Conservation (phyloP, 2,329 filamentous ascomycete species). For the Fusarium sterilihyphosum region DNA sequence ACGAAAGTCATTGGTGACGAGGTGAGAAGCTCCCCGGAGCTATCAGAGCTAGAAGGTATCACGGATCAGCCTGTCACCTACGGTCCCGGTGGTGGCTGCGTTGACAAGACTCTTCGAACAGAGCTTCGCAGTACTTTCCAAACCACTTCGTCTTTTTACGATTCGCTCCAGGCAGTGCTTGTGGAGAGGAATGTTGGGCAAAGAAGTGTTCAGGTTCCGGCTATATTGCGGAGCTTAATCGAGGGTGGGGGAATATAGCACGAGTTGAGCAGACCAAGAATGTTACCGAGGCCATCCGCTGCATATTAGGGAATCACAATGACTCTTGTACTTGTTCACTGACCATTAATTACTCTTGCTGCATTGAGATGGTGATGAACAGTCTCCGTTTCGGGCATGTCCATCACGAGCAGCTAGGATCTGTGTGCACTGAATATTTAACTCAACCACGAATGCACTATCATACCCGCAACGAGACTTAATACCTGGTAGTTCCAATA, state of each 20-base stretch:
- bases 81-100: rapidly evolving
- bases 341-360: not conserved
- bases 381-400: not conserved
- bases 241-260: too few relatives aligned
- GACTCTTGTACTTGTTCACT: not conserved
- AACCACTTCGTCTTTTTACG: rapidly evolving
- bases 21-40: rapidly evolving
- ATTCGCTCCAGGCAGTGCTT: too few relatives aligned
- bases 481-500: not conserved
- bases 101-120: not conserved
- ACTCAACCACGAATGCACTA: not conserved
- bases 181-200: too few relatives aligned
- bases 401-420: not conserved
- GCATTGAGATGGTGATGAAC: not conserved
- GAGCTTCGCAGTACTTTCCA: not conserved
- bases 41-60: not conserved
- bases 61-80: not conserved
- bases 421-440: not conserved
- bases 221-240: too few relatives aligned
- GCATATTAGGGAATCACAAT: not conserved
- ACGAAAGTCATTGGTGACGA: not conserved
- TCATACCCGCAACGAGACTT: not conserved
- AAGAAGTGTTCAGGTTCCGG: too few relatives aligned
- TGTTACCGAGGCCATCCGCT: not conserved
- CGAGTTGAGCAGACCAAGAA: too few relatives aligned